These are phyloP conservation scores for Fragaria vesca DNA, from an alignment of 306 rosid genomes.

Conservation along the genomic window DNA sequence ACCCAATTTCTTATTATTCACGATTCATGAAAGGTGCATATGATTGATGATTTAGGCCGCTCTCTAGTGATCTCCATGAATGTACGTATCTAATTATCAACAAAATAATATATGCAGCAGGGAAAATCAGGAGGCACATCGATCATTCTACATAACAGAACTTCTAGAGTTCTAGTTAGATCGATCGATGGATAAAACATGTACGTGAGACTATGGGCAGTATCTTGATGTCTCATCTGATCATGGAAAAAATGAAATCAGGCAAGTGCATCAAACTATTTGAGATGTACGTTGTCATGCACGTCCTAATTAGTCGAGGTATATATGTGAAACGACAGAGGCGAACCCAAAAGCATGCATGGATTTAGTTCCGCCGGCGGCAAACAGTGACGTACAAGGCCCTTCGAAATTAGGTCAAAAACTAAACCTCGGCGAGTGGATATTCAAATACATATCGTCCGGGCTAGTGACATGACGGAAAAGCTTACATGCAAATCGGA, in stretches of 20 bases:
- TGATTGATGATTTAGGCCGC: too few species aligned
- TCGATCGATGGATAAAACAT: neutral
- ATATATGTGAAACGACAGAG: neutral
- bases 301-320: neutral
- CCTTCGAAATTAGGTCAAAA: neutral
- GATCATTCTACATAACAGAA: neutral
- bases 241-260: neutral
- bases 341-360: neutral
- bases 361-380: neutral
- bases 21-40: neutral
- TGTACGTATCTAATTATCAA: neutral
- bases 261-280: neutral
- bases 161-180: neutral
- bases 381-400: neutral
- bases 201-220: neutral
- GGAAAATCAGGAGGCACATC: neutral
- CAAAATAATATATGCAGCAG: too few species aligned
- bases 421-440: neutral
- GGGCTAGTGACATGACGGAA: neutral
- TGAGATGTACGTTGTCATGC: neutral
- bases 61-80: too few species aligned
- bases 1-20: neutral
- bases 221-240: neutral
- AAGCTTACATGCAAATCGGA: neutral
- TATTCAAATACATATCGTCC: neutral